Base-by-base conservation (phyloP, 305 asterid species). In the Fraxinus ornus region DNA sequence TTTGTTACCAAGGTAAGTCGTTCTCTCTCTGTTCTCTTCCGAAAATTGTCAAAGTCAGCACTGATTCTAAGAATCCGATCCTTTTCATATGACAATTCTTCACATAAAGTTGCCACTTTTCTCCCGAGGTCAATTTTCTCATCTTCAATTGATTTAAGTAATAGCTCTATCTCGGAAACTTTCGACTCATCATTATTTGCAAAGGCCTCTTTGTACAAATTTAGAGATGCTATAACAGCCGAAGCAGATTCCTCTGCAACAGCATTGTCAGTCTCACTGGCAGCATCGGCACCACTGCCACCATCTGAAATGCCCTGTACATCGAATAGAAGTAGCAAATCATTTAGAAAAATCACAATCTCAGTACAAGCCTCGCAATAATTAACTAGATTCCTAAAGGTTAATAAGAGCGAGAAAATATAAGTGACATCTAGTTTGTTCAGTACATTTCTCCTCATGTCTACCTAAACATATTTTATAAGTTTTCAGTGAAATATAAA, bases 11-110 rank as follows among this genome's bases (percentile, higher is more conserved):
- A 78, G 13, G 94, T 90, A 80, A 85, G 86, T 28, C 92, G 84
- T 77, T 93, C 94, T 66, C 94, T 91, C 41, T 92, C 96, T 47
- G 94, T 90, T 77, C 97, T 88, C 89, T 91, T 91, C 7, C 96
- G 90, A 84, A 93, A 92, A 87, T 93, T 93, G 88, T 93, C 94
- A 47, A 93, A 91, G 88, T 94, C 98, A 0, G 97, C 97, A 84
- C 97, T 88, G 28, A 93, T 88, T 83, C 98, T 92, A 79, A 94
- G 90, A 88, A 94, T 89, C 36, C 97, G 90, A 21, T 78, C 93
- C 88, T 41, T 91, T 88, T 90, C 97, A n/a, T 2, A 35, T 2
- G 94, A 88, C 17, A 93, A 78, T 62, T 91, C 96, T 80, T 91
- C 92, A 57, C 91, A 88, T 79, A 94, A 81, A 21, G 84, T 60